Conservation (phyloP, 345 rosid genomes). For the Anastatica hierochuntica region DNA sequence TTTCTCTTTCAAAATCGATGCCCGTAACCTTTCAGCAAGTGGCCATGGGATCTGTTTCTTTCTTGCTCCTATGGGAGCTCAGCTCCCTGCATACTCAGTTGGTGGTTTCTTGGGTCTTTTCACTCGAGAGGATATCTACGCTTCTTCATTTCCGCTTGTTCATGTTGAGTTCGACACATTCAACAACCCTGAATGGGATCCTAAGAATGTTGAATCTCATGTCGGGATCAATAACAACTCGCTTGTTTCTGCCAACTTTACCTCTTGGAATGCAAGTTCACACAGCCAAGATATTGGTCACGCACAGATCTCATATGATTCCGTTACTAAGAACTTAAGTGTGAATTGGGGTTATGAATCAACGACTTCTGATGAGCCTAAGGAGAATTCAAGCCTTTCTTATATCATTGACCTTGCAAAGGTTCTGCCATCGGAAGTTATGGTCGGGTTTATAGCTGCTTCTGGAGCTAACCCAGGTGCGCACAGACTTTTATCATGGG, state of each 20-base stretch:
- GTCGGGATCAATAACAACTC: constrained; percentile 30
- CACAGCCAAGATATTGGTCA: constrained; percentile 11
- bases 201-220: constrained; percentile 12
- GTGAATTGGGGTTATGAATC: background rate
- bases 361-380: background rate
- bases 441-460: background rate
- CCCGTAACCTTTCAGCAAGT: background rate
- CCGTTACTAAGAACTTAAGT: background rate
- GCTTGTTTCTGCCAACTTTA: background rate
- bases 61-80: constrained; percentile 20
- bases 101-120: constrained; percentile 33
- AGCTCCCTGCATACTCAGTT: constrained; percentile 25
- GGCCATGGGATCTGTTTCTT: constrained; percentile 25
- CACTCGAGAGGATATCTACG: background rate
- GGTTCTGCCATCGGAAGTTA: constrained; percentile 30
- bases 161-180: constrained; percentile 31
- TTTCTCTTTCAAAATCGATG: constrained; percentile 20
- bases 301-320: background rate
- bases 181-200: constrained; percentile 26
- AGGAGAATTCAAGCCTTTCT: constrained; percentile 22
- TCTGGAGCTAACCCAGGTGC: background rate
- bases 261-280: constrained; percentile 25
- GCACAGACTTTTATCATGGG: background rate
- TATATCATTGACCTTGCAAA: constrained; percentile 25
- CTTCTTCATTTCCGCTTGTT: constrained; percentile 18